Percentiles rank a stretch among this genome's conserved stretches.
These are phyloP conservation scores for Phanerodontia chrysosporium DNA, from an alignment of 768 basidiomycete species.

Conservation along the genomic window DNA sequence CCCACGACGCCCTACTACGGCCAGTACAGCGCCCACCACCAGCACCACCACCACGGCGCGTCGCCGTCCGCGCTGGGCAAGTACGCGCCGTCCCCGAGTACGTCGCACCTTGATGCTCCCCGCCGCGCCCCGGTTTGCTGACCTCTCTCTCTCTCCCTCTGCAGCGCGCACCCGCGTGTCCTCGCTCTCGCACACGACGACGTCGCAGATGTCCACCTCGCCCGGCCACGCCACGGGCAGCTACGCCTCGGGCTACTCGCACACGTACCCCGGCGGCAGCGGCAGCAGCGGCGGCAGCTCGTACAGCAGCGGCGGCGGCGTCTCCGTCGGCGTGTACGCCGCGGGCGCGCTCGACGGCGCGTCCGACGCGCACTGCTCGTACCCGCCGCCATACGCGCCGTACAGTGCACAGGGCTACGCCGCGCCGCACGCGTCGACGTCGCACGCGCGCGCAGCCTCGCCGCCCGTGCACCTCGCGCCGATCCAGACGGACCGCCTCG, in stretches of 20 bases:
- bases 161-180: neutral
- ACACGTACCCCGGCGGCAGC: neutral
- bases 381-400: neutral
- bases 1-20: conserved; percentile 4
- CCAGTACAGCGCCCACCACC: neutral
- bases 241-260: neutral
- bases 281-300: too few species aligned
- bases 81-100: neutral
- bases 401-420: neutral
- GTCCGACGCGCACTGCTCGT: neutral
- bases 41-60: neutral
- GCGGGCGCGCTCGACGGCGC: neutral
- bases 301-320: too few species aligned
- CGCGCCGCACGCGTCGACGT: neutral
- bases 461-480: conserved; percentile 16
- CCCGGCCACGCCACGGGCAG: neutral
- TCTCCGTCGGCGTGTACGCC: too few species aligned
- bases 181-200: neutral
- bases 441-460: neutral
- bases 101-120: neutral
- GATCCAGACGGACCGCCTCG: conserved; percentile 15
- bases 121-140: neutral
- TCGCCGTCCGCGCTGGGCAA: neutral
- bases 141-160: neutral
- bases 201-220: neutral